Conservation (phyloP, 2,329 filamentous ascomycete species). For the Aspergillus oerlinghausenensis region DNA sequence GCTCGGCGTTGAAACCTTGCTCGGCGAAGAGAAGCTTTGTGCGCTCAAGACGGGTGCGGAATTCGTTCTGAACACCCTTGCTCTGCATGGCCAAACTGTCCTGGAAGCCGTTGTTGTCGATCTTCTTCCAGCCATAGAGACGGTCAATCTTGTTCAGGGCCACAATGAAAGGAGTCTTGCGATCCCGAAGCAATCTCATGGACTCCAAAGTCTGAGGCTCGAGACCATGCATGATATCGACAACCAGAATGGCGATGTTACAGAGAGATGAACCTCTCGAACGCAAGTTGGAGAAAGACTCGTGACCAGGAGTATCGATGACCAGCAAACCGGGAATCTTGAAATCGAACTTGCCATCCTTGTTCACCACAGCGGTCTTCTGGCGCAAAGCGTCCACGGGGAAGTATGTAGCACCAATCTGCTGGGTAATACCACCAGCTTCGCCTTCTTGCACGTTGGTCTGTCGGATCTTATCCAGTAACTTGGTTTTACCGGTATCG, state of each 20-base stretch:
- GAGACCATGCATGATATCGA: constrained; percentile 99
- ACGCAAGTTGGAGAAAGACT: constrained; percentile 98
- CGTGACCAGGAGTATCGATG: constrained; percentile 98
- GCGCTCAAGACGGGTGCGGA: constrained; percentile 80
- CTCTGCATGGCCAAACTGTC: constrained; percentile 86
- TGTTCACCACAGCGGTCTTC: constrained; percentile 92
- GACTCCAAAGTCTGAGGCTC: constrained; percentile 97
- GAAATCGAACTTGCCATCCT: constrained; percentile 85
- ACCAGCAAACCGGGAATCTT: constrained; percentile 95
- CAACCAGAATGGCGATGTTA: constrained; percentile 98
- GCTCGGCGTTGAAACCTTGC: constrained; percentile 95
- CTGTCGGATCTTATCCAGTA: constrained; percentile 96
- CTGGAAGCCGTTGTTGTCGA: constrained; percentile 97
- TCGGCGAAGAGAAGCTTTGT: constrained; percentile 93
- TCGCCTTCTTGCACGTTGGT: constrained; percentile 99
- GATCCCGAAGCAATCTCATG: constrained; percentile 86
- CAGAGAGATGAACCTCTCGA: constrained; percentile 96
- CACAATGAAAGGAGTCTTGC: constrained; percentile 96
- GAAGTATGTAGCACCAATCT: constrained; percentile 99
- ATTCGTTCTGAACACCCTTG: constrained; percentile 91
- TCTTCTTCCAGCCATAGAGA: constrained; percentile 97
- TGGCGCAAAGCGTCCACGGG: constrained; percentile 86
- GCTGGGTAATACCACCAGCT: constrained; percentile 98
- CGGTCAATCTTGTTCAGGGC: constrained; percentile 99
- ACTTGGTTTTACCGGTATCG: constrained; percentile 99